Conservation (phyloP, 169 alveolate genomes). For the Besnoitia besnoiti region DNA sequence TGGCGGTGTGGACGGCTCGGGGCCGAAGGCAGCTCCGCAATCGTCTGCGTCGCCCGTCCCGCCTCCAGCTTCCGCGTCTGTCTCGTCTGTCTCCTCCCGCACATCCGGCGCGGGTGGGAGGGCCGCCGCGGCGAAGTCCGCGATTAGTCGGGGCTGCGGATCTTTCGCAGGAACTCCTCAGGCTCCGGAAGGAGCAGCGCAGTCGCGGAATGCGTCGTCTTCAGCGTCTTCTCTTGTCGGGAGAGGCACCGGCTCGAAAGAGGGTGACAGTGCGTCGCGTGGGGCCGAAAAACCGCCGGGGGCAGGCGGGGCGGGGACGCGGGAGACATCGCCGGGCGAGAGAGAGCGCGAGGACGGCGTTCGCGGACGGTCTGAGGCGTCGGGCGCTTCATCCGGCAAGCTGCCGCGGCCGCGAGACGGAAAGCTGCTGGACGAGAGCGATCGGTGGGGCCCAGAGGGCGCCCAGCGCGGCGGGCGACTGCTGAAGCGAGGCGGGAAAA, state of each 20-base stretch:
- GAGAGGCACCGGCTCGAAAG: not conserved
- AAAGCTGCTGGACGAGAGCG: not conserved
- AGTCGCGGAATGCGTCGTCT: not conserved
- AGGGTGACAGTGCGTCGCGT: too few species aligned
- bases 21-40: too few species aligned
- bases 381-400: too few species aligned
- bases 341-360: too few species aligned
- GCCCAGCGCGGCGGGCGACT: not conserved
- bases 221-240: not conserved
- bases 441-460: not conserved
- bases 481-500: not conserved
- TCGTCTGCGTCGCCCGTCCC: not conserved
- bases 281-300: not conserved
- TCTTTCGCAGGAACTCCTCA: not conserved
- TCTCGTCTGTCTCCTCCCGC: not conserved
- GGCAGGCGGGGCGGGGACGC: too few species aligned
- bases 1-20: too few species aligned
- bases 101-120: not conserved
- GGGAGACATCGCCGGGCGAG: too few species aligned
- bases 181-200: not conserved
- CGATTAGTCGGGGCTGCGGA: not conserved
- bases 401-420: too few species aligned
- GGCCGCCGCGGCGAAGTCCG: not conserved
- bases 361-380: too few species aligned
- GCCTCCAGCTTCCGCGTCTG: not conserved